These are phyloP conservation scores for Aaosphaeria arxii DNA, from an alignment of 2,329 filamentous ascomycete species.

Conservation along the genomic window DNA sequence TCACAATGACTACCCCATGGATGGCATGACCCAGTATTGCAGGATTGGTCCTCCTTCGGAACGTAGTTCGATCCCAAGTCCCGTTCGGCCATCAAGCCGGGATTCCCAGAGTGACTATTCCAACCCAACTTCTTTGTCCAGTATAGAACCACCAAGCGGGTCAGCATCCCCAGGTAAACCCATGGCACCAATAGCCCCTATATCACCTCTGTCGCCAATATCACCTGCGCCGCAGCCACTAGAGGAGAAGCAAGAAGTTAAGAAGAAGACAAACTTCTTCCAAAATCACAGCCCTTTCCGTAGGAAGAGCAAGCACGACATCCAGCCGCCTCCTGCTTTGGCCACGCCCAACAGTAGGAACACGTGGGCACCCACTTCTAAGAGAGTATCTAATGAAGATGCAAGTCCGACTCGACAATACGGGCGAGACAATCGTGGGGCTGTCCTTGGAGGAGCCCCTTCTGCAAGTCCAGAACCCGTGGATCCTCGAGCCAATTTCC, in stretches of 20 bases:
- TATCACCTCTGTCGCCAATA: neutral
- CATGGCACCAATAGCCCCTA: slow-evolving; percentile 24
- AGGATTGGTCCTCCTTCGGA: slow-evolving; percentile 70
- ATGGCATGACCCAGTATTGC: slow-evolving; percentile 98
- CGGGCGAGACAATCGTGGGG: slow-evolving; percentile 23
- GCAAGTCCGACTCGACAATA: slow-evolving; percentile 43
- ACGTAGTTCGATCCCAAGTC: slow-evolving; percentile 65
- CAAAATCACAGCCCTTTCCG: slow-evolving; percentile 90
- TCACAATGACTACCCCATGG: slow-evolving; percentile 89
- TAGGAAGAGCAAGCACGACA: slow-evolving; percentile 80
- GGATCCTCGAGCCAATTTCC: slow-evolving; percentile 87
- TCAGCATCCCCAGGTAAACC: slow-evolving; percentile 72
- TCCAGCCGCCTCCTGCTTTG: slow-evolving; percentile 51
- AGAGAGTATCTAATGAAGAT: slow-evolving; percentile 39
- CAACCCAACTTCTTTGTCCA: slow-evolving; percentile 84
- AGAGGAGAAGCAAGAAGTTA: slow-evolving; percentile 48
- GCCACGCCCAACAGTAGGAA: slow-evolving; percentile 45
- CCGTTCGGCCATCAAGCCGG: slow-evolving; percentile 74
- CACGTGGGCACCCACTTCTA: slow-evolving; percentile 50
- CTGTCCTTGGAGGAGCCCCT: slow-evolving; percentile 24
- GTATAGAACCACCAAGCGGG: slow-evolving; percentile 73
- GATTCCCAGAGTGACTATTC: slow-evolving; percentile 91
- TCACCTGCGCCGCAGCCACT: slow-evolving; percentile 17
- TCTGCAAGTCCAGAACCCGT: slow-evolving; percentile 68
- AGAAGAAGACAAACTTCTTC: slow-evolving; percentile 82